A percentile compares a stretch with the other conserved stretches of the same genome.
These are phyloP conservation scores for Fomitopsis schrenkii DNA, from an alignment of 1,284 basidiomycete species.

Conservation along the genomic window DNA sequence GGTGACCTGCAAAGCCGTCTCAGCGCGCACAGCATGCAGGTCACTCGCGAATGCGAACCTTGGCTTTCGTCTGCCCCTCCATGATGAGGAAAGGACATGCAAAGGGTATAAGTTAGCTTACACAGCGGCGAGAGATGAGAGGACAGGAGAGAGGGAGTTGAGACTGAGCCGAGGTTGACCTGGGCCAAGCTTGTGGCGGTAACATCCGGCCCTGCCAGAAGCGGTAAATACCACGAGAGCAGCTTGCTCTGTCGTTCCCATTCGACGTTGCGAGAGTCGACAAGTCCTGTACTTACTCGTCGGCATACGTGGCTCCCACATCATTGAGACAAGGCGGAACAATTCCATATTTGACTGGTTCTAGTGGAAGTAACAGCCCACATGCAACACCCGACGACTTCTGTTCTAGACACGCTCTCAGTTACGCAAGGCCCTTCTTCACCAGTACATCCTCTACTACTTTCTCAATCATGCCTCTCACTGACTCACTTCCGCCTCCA, in stretches of 20 bases:
- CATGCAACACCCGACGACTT: too few species aligned
- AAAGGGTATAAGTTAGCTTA: conserved; percentile 6
- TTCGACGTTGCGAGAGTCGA: too few species aligned
- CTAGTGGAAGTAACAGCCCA: too few species aligned
- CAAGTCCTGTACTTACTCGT: too few species aligned
- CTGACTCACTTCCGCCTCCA: conserved; percentile 48
- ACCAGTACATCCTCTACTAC: conserved; percentile 66
- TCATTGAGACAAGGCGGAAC: too few species aligned
- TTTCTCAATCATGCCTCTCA: conserved; percentile 64
- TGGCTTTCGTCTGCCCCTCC: conserved; percentile 26
- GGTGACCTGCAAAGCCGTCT: conserved; percentile 29
- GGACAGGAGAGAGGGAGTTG: background rate
- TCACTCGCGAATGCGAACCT: conserved; percentile 19
- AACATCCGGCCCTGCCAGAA: too few species aligned
- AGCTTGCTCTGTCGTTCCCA: background rate
- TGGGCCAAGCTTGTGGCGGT: background rate
- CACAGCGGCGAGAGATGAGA: conserved; percentile 6
- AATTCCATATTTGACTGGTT: too few species aligned
- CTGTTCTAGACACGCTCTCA: background rate
- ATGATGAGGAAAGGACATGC: conserved; percentile 14
- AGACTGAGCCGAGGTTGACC: background rate
- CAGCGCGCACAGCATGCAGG: conserved; percentile 15
- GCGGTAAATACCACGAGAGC: background rate
- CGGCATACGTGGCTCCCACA: too few species aligned
- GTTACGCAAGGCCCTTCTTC: conserved; percentile 38